Conservation (phyloP, 1,284 basidiomycete genomes). For the Puccinia horiana region DNA sequence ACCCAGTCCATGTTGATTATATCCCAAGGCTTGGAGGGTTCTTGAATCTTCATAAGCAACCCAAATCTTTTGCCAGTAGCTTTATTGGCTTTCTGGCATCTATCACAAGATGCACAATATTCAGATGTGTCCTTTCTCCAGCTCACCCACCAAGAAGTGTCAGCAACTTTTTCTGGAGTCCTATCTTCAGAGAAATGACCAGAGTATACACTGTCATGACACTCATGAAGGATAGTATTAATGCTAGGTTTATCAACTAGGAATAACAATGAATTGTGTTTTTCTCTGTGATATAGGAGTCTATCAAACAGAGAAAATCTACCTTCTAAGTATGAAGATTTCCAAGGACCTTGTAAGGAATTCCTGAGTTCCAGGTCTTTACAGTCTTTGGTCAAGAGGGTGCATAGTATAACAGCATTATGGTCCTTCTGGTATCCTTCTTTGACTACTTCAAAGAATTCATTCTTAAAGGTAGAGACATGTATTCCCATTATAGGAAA, state of each 20-base stretch:
- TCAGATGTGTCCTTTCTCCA: background rate
- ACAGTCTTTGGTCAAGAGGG: background rate
- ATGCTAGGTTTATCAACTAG: background rate
- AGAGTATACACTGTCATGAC: conserved; percentile 6
- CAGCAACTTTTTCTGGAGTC: background rate
- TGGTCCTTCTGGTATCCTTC: background rate
- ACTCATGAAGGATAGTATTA: background rate
- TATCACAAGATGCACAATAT: background rate
- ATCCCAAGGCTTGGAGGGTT: too few relatives aligned
- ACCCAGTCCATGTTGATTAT: too few relatives aligned
- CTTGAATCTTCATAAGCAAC: too few relatives aligned
- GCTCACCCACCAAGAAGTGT: conserved; percentile 4
- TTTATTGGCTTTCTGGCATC: conserved; percentile 16
- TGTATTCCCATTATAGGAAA: background rate
- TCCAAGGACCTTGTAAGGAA: background rate
- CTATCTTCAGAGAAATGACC: conserved; percentile 1
- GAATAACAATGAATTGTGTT: background rate
- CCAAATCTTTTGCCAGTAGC: background rate
- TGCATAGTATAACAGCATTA: background rate
- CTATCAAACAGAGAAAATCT: background rate
- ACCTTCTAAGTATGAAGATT: background rate
- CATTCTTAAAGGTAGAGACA: too few relatives aligned
- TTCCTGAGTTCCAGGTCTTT: background rate
- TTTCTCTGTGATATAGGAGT: background rate
- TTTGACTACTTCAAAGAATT: background rate